phyloP scores from a whole-genome alignment of 768 basidiomycete species.

The Xerocomus potaroensis region DNA sequence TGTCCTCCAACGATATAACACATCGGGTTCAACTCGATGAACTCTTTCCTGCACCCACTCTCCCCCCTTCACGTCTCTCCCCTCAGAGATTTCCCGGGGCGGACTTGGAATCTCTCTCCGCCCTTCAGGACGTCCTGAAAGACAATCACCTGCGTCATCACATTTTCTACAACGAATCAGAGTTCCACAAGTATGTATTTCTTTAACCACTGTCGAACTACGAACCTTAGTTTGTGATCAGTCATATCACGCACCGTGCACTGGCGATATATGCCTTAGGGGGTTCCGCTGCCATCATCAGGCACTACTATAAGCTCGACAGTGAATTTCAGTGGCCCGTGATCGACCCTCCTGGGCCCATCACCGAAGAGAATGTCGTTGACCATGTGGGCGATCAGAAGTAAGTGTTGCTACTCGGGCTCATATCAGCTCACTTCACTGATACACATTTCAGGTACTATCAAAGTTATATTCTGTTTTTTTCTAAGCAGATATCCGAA shows the following conservation, averaged over 20 bases:
- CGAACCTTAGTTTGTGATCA: background rate
- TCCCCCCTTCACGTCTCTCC: conserved; percentile 21
- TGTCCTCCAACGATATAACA: conserved; percentile 13
- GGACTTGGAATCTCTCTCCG: conserved; percentile 16
- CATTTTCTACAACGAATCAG: conserved; percentile 42
- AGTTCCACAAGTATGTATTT: conserved; percentile 48
- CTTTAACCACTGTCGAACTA: background rate
- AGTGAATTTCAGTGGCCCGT: conserved; percentile 17
- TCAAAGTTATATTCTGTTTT: conserved; percentile 25
- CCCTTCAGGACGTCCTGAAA: conserved; percentile 34
- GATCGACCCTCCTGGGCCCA: conserved; percentile 20
- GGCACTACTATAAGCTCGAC: conserved; percentile 26
- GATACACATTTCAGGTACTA: conserved; percentile 20
- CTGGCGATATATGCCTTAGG: conserved; percentile 29
- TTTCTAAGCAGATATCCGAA: conserved; percentile 13
- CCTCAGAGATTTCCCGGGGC: conserved; percentile 29
- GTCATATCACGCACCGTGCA: conserved; percentile 29
- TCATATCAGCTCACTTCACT: background rate
- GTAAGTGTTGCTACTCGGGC: conserved; percentile 7
- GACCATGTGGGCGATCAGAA: conserved; percentile 25
- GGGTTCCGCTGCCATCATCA: conserved; percentile 19
- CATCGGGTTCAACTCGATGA: no score
- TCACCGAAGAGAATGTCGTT: conserved; percentile 22
- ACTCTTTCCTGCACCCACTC: conserved; percentile 25
- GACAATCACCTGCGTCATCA: conserved; percentile 48